Base-by-base conservation (phyloP, 2,329 filamentous ascomycete species). In the Aspergillus ibericus region DNA sequence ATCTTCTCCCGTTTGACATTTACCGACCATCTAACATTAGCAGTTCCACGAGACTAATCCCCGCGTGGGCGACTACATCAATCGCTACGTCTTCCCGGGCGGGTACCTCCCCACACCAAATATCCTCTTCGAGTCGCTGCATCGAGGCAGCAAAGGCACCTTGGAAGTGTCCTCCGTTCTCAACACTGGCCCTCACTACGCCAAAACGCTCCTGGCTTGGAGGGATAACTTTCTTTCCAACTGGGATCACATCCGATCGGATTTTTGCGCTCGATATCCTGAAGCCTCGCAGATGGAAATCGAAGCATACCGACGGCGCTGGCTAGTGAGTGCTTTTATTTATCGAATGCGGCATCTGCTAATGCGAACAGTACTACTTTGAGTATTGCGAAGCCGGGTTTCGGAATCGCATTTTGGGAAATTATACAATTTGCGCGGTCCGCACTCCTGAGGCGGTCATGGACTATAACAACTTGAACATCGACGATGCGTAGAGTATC, bases 71-170 rank as follows among this genome's bases (percentile, higher is more conserved):
- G 88, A 91, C 47, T 92, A 92, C 73, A 91, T 92, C 69, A 84
- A 88, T 58, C 85, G 87, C 61, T 90, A 92, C 74, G 91, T 92
- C 55, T 92, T 92, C 73, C 89, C 89, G 0, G 88, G 89, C n/a
- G 89, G 89, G 0, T 88, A 91, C 68, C 77, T 92, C 6, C 85
- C 85, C 0, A 83, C 82, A 2, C 79, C 81, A 32, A 83, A 80
- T 13, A 82, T 86, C 63, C 75, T 88, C 16, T 73, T 87, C 22
- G 77, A 80, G 51, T 81, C 86, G 34, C 87, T 92, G 62, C 82
- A 81, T 40, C 78, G 79, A 25, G 85, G 85, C 34, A 88, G 87
- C 0, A 73, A 79, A 9, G 85, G 85, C 0, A 83, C 82, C 0
- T 78, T 92, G 6, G 82, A 91, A 12, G 81, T 91, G 1, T 87